A percentile compares a stretch with the other conserved stretches of the same genome.
Conservation (phyloP, 805 yeast species). For the Saccharomycopsis vini region DNA sequence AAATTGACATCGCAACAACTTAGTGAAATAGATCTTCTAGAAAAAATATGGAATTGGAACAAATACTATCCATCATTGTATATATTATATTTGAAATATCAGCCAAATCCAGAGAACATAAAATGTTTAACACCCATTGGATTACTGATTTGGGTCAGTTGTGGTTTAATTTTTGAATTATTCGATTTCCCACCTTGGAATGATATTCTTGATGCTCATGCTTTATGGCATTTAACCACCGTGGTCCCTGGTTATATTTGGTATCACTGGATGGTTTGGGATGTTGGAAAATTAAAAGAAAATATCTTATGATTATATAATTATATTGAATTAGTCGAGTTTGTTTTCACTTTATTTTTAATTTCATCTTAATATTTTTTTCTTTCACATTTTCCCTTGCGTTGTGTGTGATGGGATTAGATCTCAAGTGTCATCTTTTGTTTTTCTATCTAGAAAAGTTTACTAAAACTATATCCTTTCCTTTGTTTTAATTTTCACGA, state of each 20-base stretch:
- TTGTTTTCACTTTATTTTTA: too few relatives aligned
- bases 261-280: conserved; percentile 21
- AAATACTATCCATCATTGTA: not conserved
- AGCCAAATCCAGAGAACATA: conserved; percentile 17
- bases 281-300: conserved; percentile 15
- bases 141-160: conserved; percentile 46
- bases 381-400: too few relatives aligned
- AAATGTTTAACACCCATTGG: conserved; percentile 23
- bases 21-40: not conserved
- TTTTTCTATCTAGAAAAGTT: too few relatives aligned
- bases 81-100: conserved; percentile 13
- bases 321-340: too few relatives aligned
- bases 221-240: conserved; percentile 89
- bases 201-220: conserved; percentile 79
- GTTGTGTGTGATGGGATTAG: too few relatives aligned
- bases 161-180: conserved; percentile 83
- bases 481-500: too few relatives aligned
- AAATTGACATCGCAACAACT: too few relatives aligned
- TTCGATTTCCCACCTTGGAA: conserved; percentile 76
- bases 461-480: too few relatives aligned
- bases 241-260: conserved; percentile 47
- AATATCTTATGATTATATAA: not conserved
- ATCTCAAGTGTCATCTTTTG: too few relatives aligned
- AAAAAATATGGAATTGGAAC: not conserved
- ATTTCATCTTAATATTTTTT: too few relatives aligned